Conservation (phyloP, 139 green algal species). For the Pseudopediastrum boryanum region DNA sequence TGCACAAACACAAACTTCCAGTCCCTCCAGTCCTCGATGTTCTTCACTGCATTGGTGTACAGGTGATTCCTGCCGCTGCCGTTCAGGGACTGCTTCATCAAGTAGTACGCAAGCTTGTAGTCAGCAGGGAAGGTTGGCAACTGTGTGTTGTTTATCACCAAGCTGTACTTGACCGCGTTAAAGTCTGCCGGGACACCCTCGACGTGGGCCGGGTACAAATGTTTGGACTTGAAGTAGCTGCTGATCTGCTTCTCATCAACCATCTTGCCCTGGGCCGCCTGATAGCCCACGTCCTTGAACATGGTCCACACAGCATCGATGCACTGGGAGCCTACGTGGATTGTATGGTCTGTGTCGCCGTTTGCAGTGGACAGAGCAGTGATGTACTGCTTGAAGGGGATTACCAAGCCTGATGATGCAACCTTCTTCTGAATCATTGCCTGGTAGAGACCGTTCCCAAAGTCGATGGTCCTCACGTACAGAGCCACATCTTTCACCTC, state of each 20-base stretch:
- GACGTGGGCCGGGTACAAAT: no score
- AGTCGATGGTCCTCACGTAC: neutral
- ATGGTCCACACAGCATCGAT: neutral
- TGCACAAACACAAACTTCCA: neutral
- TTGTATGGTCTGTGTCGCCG: neutral
- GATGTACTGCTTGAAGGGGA: slow-evolving; percentile 6
- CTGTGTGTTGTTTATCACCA: neutral
- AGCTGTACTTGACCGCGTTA: neutral
- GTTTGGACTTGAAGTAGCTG: neutral
- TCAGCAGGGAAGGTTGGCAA: neutral
- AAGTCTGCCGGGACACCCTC: neutral
- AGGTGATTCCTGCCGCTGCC: neutral
- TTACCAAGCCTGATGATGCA: neutral
- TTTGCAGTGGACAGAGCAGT: neutral
- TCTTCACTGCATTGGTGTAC: neutral
- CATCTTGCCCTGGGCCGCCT: neutral
- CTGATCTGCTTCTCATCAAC: neutral
- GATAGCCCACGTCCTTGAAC: neutral
- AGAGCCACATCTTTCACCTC: neutral
- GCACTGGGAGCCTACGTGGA: neutral
- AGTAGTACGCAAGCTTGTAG: neutral
- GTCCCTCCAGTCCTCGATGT: neutral
- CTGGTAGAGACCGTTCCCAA: neutral
- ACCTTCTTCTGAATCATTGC: neutral
- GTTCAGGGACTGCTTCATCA: neutral